Evolutionary conservation across 129 eudicot species (phyloP).

Genomic region (Centella asiatica): DNA sequence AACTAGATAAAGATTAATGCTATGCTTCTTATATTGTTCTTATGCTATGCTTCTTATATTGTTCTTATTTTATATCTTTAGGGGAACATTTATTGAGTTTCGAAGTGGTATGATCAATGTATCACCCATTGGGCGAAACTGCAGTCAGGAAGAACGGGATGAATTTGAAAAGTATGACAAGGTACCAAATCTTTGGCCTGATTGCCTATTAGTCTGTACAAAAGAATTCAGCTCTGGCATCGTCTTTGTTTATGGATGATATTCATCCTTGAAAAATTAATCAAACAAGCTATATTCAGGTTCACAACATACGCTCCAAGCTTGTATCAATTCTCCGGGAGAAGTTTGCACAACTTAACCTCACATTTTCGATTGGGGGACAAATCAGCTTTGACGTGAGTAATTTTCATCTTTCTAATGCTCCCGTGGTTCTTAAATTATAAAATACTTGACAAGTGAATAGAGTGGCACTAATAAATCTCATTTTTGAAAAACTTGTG

Average conservation of each 20-base stretch:
- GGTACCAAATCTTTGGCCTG: conserved; percentile 40
- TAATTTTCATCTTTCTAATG: background rate
- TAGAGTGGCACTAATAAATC: background rate
- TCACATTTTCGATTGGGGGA: conserved; percentile 90
- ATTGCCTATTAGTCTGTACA: too few species aligned
- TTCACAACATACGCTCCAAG: conserved; percentile 67
- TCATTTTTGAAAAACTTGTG: conserved; percentile 1
- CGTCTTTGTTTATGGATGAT: background rate
- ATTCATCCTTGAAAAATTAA: background rate
- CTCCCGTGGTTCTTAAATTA: conserved; percentile 4
- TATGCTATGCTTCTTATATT: conserved; percentile 9
- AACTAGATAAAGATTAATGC: background rate
- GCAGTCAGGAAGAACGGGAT: conserved; percentile 96
- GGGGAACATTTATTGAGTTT: conserved; percentile 97
- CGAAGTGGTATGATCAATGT: conserved; percentile 97
- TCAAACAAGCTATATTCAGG: conserved; percentile 31
- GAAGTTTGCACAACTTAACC: conserved; percentile 77
- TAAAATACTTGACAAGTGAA: background rate
- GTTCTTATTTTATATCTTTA: conserved; percentile 4
- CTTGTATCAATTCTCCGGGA: conserved; percentile 83
- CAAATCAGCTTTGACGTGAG: conserved; percentile 98
- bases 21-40: conserved; percentile 13
- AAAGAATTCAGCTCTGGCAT: too few species aligned
- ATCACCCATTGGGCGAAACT: conserved; percentile 96
- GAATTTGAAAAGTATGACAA: conserved; percentile 91